Conservation (phyloP, 2,329 filamentous ascomycete species). For the Neurospora crassa region DNA sequence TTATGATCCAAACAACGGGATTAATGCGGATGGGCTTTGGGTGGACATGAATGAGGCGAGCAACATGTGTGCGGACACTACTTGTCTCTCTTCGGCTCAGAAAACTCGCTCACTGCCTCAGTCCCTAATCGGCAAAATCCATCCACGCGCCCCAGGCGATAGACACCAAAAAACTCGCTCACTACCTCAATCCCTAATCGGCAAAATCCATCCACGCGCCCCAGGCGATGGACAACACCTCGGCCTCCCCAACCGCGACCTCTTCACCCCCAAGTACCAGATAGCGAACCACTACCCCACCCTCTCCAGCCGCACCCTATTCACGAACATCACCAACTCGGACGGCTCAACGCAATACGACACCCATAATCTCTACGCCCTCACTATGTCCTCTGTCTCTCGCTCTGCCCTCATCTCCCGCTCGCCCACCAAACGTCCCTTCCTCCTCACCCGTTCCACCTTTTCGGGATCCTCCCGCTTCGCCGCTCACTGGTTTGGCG, state of each 20-base stretch:
- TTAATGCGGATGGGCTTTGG: constrained; percentile 70
- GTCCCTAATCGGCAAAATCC: constrained; percentile 25
- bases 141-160: constrained; percentile 36
- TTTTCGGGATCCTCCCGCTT: constrained; percentile 61
- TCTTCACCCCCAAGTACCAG: constrained; percentile 53
- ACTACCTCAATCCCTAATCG: background rate
- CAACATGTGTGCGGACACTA: constrained; percentile 38
- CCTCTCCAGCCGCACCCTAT: constrained; percentile 47
- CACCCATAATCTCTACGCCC: constrained; percentile 68
- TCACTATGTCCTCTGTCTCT: constrained; percentile 58
- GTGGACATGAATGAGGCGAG: constrained; percentile 55
- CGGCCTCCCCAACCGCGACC: constrained; percentile 52
- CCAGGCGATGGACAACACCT: constrained; percentile 31
- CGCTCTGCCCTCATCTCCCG: constrained; percentile 55
- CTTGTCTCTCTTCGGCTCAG: constrained; percentile 32
- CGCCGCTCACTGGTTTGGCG: constrained; percentile 53
- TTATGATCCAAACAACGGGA: constrained; percentile 51
- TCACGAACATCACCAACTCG: constrained; percentile 57
- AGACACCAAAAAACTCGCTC: constrained; percentile 23
- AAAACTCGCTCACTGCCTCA: background rate
- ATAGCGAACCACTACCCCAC: constrained; percentile 49
- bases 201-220: constrained; percentile 40
- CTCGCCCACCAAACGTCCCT: constrained; percentile 51
- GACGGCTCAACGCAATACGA: constrained; percentile 62
- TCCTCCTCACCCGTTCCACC: constrained; percentile 67